Evolutionary conservation across 73 alveolate species (phyloP), one percentile per base, ranked within the genome.

Genomic region (Paramecium tetraurelia): DNA sequence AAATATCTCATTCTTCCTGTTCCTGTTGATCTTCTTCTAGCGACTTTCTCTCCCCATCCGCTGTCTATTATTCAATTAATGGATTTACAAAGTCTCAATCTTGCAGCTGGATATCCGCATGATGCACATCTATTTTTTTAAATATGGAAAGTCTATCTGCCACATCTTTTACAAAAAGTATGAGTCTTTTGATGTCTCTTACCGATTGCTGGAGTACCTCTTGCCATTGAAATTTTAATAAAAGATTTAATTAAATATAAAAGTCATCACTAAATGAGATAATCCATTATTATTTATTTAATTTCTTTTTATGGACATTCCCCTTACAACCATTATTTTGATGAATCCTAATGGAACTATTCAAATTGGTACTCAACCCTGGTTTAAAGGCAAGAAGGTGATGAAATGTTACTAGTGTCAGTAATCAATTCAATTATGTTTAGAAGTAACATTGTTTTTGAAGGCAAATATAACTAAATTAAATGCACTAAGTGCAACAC

Each of bases 1-100:
- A 96, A 86, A 93, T 96, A 93, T 93, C 97, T 93, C 96, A 94
- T 89, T 95, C 98, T 96, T 24, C 98, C 98, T 83, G 98, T 95
- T 58, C 98, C 98, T 77, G 85, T 93, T 59, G 96, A 93, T 58
- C 85, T 92, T 93, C 98, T 95, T 75, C 96, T 92, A 50, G 72
- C 85, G 44, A 96, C 96, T 77, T 96, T 96, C 92, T 33, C 70
- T 75, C 96, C 92, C 97, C 96, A 96, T 92, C 94, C 94, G 46
- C 93, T 90, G 95, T 94, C 98, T 95, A 89, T 35, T 16, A 24
- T 31, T 53, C 31, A 94, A 76, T 33, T 59, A 14, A 50, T 48
- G 29, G 48, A 44, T 21, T 58, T 96, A 95, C 97, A 96, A 63
- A 93, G 89, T 96, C 97, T 96, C 93, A 80, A 70, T 92, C 94